phyloP scores from a whole-genome alignment of 108 stramenopile species.

The Poteriospumella lacustris region DNA sequence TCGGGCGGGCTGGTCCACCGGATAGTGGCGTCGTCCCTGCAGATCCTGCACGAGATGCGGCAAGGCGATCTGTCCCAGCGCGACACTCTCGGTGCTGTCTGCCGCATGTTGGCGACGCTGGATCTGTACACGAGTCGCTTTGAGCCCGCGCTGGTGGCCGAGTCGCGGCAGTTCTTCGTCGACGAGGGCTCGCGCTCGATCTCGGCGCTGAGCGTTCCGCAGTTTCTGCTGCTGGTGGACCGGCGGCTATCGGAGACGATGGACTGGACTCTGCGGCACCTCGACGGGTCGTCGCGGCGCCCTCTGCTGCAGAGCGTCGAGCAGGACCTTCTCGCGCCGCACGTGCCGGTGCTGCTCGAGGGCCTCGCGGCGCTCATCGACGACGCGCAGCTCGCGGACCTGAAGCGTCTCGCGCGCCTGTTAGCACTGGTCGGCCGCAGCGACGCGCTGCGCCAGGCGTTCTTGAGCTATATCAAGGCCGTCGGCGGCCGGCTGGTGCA shows the following conservation, averaged over 20 bases:
- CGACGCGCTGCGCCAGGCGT: constrained; percentile 25
- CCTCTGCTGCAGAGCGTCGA: constrained; percentile 45
- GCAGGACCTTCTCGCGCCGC: constrained; percentile 39
- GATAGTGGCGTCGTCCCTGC: too few species aligned
- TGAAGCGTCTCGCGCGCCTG: constrained; percentile 33
- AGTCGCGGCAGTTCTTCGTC: constrained; percentile 44
- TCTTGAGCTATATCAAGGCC: background rate
- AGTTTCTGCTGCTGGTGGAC: constrained; percentile 52
- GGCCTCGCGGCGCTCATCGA: constrained; percentile 43
- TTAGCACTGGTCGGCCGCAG: constrained; percentile 28
- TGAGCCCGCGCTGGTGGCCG: constrained; percentile 39
- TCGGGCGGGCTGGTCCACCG: too few species aligned
- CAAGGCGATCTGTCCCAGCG: background rate
- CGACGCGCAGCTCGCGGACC: constrained; percentile 42
- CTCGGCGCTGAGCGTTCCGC: constrained; percentile 34
- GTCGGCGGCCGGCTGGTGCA: background rate
- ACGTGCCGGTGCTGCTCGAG: constrained; percentile 34
- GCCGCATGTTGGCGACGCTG: constrained; percentile 33
- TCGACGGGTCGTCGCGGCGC: constrained; percentile 43
- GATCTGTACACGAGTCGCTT: constrained; percentile 41
- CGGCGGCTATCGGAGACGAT: constrained; percentile 33
- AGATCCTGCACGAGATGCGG: background rate
- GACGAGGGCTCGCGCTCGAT: constrained; percentile 44
- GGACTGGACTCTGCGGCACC: constrained; percentile 38
- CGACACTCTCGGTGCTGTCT: background rate